Evolutionary conservation across 2,329 filamentous ascomycete species (phyloP), one percentile per base, ranked within the genome.

Genomic region (Mycosphaerella sp.): DNA sequence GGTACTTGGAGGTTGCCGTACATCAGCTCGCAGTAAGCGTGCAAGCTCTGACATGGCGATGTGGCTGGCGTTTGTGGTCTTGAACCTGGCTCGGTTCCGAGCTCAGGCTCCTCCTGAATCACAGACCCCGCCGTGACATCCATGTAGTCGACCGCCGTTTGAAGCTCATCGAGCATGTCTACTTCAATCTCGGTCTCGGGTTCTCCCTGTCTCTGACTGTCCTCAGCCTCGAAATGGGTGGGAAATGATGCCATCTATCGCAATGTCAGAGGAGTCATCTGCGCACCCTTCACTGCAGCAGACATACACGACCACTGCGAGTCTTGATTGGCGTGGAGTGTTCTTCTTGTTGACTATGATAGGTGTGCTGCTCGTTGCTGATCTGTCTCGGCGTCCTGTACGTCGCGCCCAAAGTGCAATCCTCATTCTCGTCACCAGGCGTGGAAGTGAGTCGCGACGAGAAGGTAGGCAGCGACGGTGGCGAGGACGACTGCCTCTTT

Each of bases 401-500:
- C 2, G 45, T n/a, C 8, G 4, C 7, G 28, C n/a, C n/a, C 28
- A 27, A 18, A 28, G 16, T 35, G 13, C 41, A 9, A 13, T 35
- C 13, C 1, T 49, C 37, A 9, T 9, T 30, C 27, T 41, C 44
- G 10, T 18, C 37, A 34, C 18, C 36, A 16, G 39, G 10, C 9
- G 39, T 42, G 45, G 18, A n/a, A 8, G 28, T 34, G 45, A 37
- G 35, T 14, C 17, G 17, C 9, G 37, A 17, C 16, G 45, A 49
- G 39, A 16, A 36, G 27, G 18, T 14, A 40, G 42, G 35, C 21
- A 25, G 12, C 14, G 50, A 40, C 34, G 18, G 27, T 8, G 50
- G 44, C 30, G 50, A 48, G 30, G 30, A 43, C 40, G 50, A 52
- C 39, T 48, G 44, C 39, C 44, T 30, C 50, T 52, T 52, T 2